Conservation (phyloP, 2,329 filamentous ascomycete species). For the Immersiporthe knoxdaviesiana region DNA sequence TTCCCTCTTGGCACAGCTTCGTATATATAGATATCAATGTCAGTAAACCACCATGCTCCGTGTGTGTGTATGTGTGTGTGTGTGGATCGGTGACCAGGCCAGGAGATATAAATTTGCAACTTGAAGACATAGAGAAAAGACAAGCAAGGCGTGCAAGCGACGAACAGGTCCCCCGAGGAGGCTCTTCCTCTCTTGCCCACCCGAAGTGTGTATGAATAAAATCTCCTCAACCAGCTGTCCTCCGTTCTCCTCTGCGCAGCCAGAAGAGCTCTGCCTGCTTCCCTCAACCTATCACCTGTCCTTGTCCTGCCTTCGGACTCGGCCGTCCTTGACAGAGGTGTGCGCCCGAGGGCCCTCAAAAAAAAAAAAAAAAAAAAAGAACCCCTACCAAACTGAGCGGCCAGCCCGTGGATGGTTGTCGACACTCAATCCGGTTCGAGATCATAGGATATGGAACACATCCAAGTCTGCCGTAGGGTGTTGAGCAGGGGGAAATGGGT, state of each 20-base stretch:
- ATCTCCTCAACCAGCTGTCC: not conserved
- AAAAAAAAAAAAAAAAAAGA: too few relatives aligned
- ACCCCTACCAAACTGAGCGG: not conserved
- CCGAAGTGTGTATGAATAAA: conserved; percentile 9
- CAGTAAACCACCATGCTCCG: conserved; percentile 13
- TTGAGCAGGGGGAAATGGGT: not conserved
- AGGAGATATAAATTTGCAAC: conserved; percentile 22
- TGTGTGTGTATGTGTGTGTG: too few relatives aligned
- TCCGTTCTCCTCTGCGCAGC: not conserved
- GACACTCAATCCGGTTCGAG: not conserved
- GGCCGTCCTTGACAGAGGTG: not conserved
- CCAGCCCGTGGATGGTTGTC: not conserved
- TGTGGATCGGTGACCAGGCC: conserved; percentile 8
- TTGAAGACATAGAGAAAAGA: conserved; percentile 11
- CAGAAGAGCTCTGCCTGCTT: not conserved
- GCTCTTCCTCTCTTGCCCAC: not conserved
- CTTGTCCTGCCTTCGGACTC: not conserved
- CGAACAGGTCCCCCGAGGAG: not conserved
- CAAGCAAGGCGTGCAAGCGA: not conserved
- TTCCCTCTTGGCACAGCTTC: conserved; percentile 17
- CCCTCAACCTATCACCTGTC: not conserved
- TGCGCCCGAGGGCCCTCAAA: not conserved
- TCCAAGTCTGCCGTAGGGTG: not conserved
- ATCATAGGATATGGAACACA: not conserved
- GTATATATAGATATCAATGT: conserved; percentile 30